phyloP scores from a whole-genome alignment of 2,329 filamentous ascomycete species.

The Pestalotiopsis sp. region DNA sequence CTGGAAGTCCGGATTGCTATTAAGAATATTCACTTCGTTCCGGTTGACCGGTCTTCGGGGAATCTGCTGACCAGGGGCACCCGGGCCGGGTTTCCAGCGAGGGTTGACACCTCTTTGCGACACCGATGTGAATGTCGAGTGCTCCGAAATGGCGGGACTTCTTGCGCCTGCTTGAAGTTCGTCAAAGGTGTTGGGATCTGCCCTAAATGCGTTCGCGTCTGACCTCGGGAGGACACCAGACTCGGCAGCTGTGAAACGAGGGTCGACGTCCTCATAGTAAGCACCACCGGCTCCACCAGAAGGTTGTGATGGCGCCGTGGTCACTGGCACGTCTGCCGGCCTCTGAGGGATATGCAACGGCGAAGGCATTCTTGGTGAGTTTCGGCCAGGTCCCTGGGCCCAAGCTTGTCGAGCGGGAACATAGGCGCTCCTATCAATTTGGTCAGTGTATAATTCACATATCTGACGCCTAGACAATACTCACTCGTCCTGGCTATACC shows the following conservation, averaged over 20 bases:
- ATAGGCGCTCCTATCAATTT: constrained; percentile 47
- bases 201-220: constrained; percentile 21
- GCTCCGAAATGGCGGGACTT: constrained; percentile 77
- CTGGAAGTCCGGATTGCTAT: constrained; percentile 84
- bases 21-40: constrained; percentile 73
- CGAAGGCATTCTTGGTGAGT: constrained; percentile 48
- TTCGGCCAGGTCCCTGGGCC: constrained; percentile 48
- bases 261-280: constrained; percentile 95
- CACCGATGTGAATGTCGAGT: constrained; percentile 86
- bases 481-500: constrained; percentile 76
- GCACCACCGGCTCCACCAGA: constrained; percentile 34
- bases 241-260: constrained; percentile 68
- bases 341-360: constrained; percentile 41
- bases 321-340: constrained; percentile 38
- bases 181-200: constrained; percentile 57
- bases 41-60: constrained; percentile 52
- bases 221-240: constrained; percentile 19
- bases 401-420: constrained; percentile 59
- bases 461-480: constrained; percentile 31
- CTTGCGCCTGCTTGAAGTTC: constrained; percentile 59
- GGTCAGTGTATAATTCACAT: constrained; percentile 33
- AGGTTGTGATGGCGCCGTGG: constrained; percentile 34
- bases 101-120: constrained; percentile 89
- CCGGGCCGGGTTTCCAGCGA: constrained; percentile 71
- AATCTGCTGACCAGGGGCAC: constrained; percentile 44